Evolutionary conservation across 2,329 filamentous ascomycete species (phyloP).

Genomic region (Gaeumannomyces tritici): DNA sequence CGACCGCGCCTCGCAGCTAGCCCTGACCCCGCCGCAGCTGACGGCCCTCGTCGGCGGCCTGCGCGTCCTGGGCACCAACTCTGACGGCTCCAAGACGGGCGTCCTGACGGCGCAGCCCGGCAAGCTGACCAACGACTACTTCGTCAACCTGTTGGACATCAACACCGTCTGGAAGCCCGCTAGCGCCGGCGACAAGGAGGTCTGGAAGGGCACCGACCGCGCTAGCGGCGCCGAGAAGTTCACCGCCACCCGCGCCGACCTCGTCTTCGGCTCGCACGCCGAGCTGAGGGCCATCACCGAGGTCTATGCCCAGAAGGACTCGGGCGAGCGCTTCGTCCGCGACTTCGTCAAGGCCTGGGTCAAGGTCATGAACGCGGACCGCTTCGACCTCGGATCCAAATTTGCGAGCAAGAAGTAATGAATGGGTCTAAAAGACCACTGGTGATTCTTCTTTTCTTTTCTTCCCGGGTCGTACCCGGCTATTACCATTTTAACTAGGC

Average conservation of each 20-base stretch:
- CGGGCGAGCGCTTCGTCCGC: conserved; percentile 53
- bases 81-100: conserved; percentile 53
- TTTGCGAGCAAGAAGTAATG: no score
- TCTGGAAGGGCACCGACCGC: conserved; percentile 55
- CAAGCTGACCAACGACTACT: conserved; percentile 59
- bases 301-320: conserved; percentile 55
- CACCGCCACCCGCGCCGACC: conserved; percentile 58
- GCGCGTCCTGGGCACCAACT: conserved; percentile 58
- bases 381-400: conserved; percentile 44
- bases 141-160: conserved; percentile 64
- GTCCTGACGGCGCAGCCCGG: conserved; percentile 41
- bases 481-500: no score
- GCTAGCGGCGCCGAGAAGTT: conserved; percentile 58
- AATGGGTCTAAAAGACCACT: no score
- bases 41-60: conserved; percentile 60
- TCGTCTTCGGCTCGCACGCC: conserved; percentile 65
- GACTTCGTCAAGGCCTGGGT: conserved; percentile 65
- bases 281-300: conserved; percentile 64
- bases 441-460: no score
- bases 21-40: conserved; percentile 57
- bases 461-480: no score
- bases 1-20: conserved; percentile 59
- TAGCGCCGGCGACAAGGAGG: conserved; percentile 34
- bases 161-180: conserved; percentile 52
- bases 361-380: conserved; percentile 67